Base-by-base conservation (phyloP, 2,329 filamentous ascomycete genomes). In the Pseudogymnoascus sp. region DNA sequence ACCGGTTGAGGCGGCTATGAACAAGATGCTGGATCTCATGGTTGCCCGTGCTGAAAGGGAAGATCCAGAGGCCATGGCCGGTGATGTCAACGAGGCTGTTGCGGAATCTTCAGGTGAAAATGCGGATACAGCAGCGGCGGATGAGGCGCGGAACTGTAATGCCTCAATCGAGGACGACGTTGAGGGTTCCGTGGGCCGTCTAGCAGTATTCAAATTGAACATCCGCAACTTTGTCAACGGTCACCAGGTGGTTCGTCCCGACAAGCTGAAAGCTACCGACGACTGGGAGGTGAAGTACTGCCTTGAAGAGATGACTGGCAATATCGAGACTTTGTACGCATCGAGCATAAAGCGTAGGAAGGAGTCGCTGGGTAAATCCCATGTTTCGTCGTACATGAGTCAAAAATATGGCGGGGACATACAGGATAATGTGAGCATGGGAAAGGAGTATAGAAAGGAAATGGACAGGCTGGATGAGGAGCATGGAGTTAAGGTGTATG, bases 211-310 rank as follows among this genome's bases (percentile, higher is more conserved):
- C 18, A 60, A 60, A 12, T 78, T 97, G 63, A 88, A 85, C 0
- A 78, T 91, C 60, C 84, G 84, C 67, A 95, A 90, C 78, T 84
- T 83, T 67, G 82, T 96, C 62, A 88, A 95, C 70, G 87, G 83
- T 16, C 62, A 77, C 11, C 82, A 83, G 62, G 84, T 91, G 1
- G 71, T 77, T 0, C 86, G 91, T 2, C 89, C 91, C 0, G 67
- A 75, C 1, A 68, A 79, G 0, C 72, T 88, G 53, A 74, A 61
- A 0, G 34, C 69, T 12, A 18, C 69, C 0, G 81, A 85, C 67
- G 70, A 77, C 6, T 97, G 93, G 93, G 74, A 77, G 0, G 78
- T 97, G n/a, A 85, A 95, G 69, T 97, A 96, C 75, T 81, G 86
- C 37, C 76, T 97, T 59, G 81, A 82, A 53, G 89, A 93, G 67